Conservation (phyloP, 208 protist genomes). For the Crithidia acanthocephali region DNA sequence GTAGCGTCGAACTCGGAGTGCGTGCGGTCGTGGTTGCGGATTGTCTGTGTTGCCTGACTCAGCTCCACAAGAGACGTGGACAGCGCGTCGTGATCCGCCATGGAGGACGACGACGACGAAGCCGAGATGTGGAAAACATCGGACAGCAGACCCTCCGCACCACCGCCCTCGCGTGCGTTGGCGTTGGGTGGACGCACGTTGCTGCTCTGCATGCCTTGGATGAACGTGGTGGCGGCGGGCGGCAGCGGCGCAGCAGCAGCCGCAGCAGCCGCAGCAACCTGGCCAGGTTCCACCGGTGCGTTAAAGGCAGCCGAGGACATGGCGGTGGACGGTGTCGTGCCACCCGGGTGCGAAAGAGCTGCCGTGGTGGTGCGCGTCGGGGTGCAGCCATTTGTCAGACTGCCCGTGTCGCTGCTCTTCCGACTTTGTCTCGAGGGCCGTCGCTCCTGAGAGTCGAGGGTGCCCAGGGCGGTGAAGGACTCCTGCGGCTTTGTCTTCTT, state of each 20-base stretch:
- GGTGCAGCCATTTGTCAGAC: neutral
- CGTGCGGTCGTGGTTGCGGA: conserved; percentile 33
- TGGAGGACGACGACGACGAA: neutral
- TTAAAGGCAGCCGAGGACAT: too few species aligned
- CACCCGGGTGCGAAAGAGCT: neutral
- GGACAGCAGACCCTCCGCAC: neutral
- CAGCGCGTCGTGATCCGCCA: conserved; percentile 36
- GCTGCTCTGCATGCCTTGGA: too few species aligned
- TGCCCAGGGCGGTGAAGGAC: conserved; percentile 1
- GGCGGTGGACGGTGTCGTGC: too few species aligned
- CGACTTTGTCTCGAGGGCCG: neutral
- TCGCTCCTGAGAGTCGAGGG: neutral
- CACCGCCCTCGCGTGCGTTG: neutral
- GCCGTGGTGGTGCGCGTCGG: conserved; percentile 12
- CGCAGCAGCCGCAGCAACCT: too few species aligned
- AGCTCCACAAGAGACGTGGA: conserved; percentile 58
- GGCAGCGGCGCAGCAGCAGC: too few species aligned
- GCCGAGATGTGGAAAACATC: conserved; percentile 28
- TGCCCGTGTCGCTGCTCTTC: neutral
- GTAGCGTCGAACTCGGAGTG: conserved; percentile 48
- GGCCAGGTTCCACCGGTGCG: too few species aligned
- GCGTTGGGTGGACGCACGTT: too few species aligned
- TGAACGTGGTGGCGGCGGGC: too few species aligned
- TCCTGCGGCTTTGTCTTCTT: neutral
- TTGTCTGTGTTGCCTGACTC: conserved; percentile 65